Evolutionary conservation across 2,329 filamentous ascomycete genomes (phyloP), one percentile per base, ranked within the genome.

Genomic region (Penicillium sp.): DNA sequence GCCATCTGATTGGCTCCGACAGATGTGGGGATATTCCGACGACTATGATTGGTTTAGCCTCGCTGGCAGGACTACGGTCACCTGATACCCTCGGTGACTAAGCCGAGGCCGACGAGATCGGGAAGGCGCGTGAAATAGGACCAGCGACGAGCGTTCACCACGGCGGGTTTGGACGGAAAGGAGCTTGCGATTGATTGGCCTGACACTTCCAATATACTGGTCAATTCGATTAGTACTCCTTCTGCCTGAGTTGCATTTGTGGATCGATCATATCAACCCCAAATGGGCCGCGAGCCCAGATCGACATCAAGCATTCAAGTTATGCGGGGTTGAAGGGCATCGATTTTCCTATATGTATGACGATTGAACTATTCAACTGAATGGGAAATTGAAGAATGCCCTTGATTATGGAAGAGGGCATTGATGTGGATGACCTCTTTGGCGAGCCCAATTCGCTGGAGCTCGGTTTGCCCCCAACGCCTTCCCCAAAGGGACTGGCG

Each of bases 391-490:
- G 32, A 12, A 42, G 44, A 53, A 74, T 73, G 68, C 69, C 70
- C 39, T 58, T 74, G 56, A 77, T 77, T 44, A 73, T 80, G 74
- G 69, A 76, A 60, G 65, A 71, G 42, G 69, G 71, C 16, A 62
- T 80, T 51, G 76, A 80, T 50, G 79, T 84, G 28, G 79, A 84
- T 55, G 84, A 89, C 57, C 72, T 89, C 22, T 89, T 89, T 59
- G 84, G 81, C 25, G 84, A 87, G 67, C 71, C 57, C 62, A 66
- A 49, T 64, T 75, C 59, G 54, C 62, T 58, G 75, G 79, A 47
- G 75, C 78, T 59, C 75, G 77, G 50, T 59, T 76, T 45, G 72
- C 49, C 53, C 6, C 70, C 75, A 18, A 70, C 75, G 20, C 37
- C 14, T n/a, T 70, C 74, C 9, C 72, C 76, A 37, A 85, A 83